These are phyloP conservation scores for Selaginella moellendorffii DNA, from an alignment of 75 land plant species.

Conservation along the genomic window DNA sequence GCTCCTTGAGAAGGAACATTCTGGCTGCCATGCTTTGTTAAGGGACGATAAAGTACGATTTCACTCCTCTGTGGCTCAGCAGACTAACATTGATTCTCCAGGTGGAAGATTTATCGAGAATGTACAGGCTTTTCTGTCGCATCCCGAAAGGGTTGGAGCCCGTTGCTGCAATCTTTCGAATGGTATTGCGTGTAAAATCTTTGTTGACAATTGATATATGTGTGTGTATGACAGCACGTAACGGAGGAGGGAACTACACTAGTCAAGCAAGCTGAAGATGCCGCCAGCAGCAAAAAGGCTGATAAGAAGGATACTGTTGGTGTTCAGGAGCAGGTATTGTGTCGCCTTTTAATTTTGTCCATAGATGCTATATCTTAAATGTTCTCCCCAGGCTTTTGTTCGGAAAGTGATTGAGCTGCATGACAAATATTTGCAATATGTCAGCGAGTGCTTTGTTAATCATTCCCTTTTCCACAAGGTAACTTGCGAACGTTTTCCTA, in stretches of 20 bases:
- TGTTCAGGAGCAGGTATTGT: conserved; percentile 68
- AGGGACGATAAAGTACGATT: conserved; percentile 65
- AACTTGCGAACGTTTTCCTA: not conserved
- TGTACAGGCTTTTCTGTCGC: conserved; percentile 61
- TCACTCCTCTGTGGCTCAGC: not conserved
- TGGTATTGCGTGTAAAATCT: not conserved
- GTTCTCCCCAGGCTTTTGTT: conserved; percentile 49
- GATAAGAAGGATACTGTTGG: conserved; percentile 85
- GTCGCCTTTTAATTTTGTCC: not conserved
- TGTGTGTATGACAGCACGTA: conserved; percentile 87
- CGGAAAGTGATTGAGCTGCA: conserved; percentile 77
- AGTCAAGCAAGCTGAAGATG: conserved; percentile 85
- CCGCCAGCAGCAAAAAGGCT: conserved; percentile 75
- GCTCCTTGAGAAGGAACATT: conserved; percentile 81
- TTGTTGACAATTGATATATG: too few relatives aligned
- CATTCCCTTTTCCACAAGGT: conserved; percentile 90
- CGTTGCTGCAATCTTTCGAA: conserved; percentile 45
- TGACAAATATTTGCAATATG: conserved; percentile 80
- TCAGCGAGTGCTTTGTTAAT: conserved; percentile 59
- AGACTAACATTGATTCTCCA: conserved; percentile 5
- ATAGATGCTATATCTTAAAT: not conserved
- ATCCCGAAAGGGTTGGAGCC: conserved; percentile 72
- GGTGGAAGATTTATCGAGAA: conserved; percentile 81
- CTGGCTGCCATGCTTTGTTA: conserved; percentile 71
- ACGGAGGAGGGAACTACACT: conserved; percentile 58